Conservation (phyloP, 2,329 filamentous ascomycete genomes). For the Diaporthe vaccinii region DNA sequence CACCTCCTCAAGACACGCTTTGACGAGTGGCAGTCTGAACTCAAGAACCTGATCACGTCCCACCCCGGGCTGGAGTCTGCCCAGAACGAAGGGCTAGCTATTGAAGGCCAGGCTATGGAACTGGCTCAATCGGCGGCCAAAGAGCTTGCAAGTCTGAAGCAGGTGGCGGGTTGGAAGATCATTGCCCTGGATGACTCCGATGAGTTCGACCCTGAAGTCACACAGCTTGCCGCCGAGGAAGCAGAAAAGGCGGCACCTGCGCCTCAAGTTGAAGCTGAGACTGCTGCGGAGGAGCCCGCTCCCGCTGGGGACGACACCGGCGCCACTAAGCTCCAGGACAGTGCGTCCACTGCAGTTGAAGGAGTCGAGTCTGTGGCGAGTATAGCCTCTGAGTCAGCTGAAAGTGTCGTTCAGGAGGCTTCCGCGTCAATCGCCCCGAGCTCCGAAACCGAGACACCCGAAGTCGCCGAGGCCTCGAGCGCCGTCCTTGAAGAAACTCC, state of each 20-base stretch:
- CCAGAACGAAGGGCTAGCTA: slow-evolving; percentile 66
- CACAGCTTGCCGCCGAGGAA: slow-evolving; percentile 69
- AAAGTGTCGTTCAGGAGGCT: slow-evolving; percentile 27
- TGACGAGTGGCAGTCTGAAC: slow-evolving; percentile 85
- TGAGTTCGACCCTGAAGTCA: slow-evolving; percentile 80
- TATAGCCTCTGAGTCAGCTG: not conserved
- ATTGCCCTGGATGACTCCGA: slow-evolving; percentile 79
- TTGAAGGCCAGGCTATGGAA: slow-evolving; percentile 85
- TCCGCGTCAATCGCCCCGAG: slow-evolving; percentile 40
- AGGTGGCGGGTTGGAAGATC: slow-evolving; percentile 88
- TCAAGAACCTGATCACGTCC: slow-evolving; percentile 80
- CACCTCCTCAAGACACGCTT: slow-evolving; percentile 88
- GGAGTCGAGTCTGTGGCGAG: not conserved
- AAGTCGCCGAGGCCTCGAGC: slow-evolving; percentile 38
- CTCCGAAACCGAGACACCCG: slow-evolving; percentile 33
- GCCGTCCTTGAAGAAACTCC: slow-evolving; percentile 52
- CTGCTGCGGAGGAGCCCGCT: slow-evolving; percentile 41
- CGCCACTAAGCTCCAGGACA: slow-evolving; percentile 36
- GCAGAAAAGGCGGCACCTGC: slow-evolving; percentile 49
- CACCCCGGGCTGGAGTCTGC: slow-evolving; percentile 80
- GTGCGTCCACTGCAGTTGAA: not conserved
- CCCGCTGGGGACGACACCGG: slow-evolving; percentile 50
- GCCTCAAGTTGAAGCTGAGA: slow-evolving; percentile 40
- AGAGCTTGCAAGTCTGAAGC: slow-evolving; percentile 84
- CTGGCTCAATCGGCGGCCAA: slow-evolving; percentile 83